Base-by-base conservation (phyloP, 139 green algal genomes). In the Edaphochlamys debaryana region DNA sequence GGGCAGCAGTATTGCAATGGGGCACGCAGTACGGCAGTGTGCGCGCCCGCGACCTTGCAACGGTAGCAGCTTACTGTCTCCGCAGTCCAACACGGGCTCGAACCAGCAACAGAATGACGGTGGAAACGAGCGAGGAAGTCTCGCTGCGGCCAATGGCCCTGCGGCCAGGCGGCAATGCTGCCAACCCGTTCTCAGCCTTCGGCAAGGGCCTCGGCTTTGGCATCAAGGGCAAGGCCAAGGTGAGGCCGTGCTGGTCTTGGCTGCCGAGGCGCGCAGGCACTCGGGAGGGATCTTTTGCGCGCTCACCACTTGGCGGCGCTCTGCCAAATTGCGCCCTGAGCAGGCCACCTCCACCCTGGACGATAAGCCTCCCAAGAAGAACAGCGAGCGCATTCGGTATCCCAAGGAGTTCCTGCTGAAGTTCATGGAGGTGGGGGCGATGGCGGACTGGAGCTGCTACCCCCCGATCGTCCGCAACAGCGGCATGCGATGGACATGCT, bases 101-200 rank as follows among this genome's bases (percentile, higher is more conserved):
- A n/a, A n/a, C n/a, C n/a, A n/a, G n/a, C n/a, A n/a, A n/a, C 23
- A 50, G 19, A 45, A 82, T 82, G 76, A 82, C 76, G 20, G 76
- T 66, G 30, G 76, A 81, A 11, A 29, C 27, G 11, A 4, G 22
- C 37, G 76, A 73, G 37, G 77, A 85, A 37, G 72, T 92, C 36
- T 85, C 58, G 50, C 85, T 94, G 67, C 79, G 91, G 30, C 90
- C 90, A 5, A 50, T 95, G 73, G 80, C 73, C 67, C 63, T 95
- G 36, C 62, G 86, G 60, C 92, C 92, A 29, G 90, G 90, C 52
- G 89, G 89, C 30, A 87, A 85, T 7, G 82, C 70, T 9, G 86
- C 66, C 0, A 97, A 97, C 58, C 94, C 94, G 1, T 98, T 98
- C 48, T 79, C 88, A 0, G 80, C 63, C 20, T 97, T 98, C 68